phyloP scores from a whole-genome alignment of 2,329 filamentous ascomycete species.

The Capronia americana region DNA sequence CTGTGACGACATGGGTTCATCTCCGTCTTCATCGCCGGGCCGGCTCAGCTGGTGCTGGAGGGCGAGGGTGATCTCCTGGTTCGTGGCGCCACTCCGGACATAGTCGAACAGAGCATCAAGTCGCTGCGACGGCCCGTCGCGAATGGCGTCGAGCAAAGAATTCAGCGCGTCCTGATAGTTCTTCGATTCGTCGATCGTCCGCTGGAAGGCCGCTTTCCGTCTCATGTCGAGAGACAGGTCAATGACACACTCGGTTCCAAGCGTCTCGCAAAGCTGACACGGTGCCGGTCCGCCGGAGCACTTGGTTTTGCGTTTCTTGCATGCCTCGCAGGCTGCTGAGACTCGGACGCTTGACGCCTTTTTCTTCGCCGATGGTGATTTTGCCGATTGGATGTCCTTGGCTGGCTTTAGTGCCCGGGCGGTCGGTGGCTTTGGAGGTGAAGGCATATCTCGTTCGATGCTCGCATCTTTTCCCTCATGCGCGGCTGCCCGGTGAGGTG shows the following conservation, averaged over 20 bases:
- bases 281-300: constrained; percentile 36
- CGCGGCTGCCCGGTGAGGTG: background rate
- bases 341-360: constrained; percentile 26
- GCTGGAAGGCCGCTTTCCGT: constrained; percentile 34
- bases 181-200: constrained; percentile 34
- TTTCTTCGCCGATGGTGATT: constrained; percentile 18
- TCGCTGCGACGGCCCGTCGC: constrained; percentile 28
- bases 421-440: constrained; percentile 19
- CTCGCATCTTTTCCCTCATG: background rate
- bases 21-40: constrained; percentile 21
- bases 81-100: constrained; percentile 23
- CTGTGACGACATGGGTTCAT: constrained; percentile 14
- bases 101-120: constrained; percentile 22
- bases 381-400: constrained; percentile 25
- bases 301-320: constrained; percentile 38
- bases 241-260: constrained; percentile 36
- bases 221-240: constrained; percentile 37
- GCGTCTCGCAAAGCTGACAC: constrained; percentile 34
- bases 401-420: constrained; percentile 26
- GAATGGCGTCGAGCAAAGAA: constrained; percentile 27
- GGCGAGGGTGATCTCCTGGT: constrained; percentile 20
- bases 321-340: constrained; percentile 37
- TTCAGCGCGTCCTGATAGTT: constrained; percentile 32
- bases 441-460: constrained; percentile 25
- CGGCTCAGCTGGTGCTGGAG: constrained; percentile 14